These are phyloP conservation scores for Aspergillus sp. DNA, from an alignment of 2,329 filamentous ascomycete genomes.

Conservation along the genomic window DNA sequence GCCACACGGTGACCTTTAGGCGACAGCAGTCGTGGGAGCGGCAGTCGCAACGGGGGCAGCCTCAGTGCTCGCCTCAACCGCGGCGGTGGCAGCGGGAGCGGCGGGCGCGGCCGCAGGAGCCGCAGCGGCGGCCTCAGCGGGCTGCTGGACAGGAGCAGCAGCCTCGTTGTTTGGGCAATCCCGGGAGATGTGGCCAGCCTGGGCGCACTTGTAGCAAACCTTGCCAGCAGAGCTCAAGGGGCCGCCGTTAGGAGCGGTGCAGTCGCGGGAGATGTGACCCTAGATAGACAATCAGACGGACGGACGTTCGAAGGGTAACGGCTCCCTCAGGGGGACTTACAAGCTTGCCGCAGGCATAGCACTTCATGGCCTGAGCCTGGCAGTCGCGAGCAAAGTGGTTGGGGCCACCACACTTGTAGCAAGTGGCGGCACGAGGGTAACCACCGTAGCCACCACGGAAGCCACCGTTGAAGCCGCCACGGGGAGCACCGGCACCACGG, in stretches of 20 bases:
- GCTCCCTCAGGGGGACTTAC: slow-evolving; percentile 29
- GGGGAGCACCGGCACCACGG: slow-evolving; percentile 63
- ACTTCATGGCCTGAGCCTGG: slow-evolving; percentile 98
- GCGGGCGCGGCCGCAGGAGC: slow-evolving; percentile 21
- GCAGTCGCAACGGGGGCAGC: slow-evolving; percentile 33
- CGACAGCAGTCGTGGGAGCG: slow-evolving; percentile 44
- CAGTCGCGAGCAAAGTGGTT: slow-evolving; percentile 99
- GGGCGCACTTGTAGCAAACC: slow-evolving; percentile 97
- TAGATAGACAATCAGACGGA: slow-evolving; percentile 18
- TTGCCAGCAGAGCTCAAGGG: slow-evolving; percentile 94
- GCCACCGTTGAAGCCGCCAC: slow-evolving; percentile 62
- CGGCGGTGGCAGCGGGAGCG: slow-evolving; percentile 21
- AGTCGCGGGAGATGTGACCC: slow-evolving; percentile 90
- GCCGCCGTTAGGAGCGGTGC: slow-evolving; percentile 93
- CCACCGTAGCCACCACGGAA: slow-evolving; percentile 71
- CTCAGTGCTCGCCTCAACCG: slow-evolving; percentile 36
- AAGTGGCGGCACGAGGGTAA: slow-evolving; percentile 58
- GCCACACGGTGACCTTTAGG: slow-evolving; percentile 32
- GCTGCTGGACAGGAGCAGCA: slow-evolving; percentile 29
- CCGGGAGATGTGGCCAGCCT: slow-evolving; percentile 92
- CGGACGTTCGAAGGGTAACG: background rate
- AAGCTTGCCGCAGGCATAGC: slow-evolving; percentile 94
- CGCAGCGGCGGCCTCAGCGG: slow-evolving; percentile 33
- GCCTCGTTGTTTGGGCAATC: slow-evolving; percentile 80
- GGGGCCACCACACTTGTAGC: slow-evolving; percentile 74